These are phyloP conservation scores for Globisporangium radiosum DNA, from an alignment of 352 stramenopile species.

Conservation along the genomic window DNA sequence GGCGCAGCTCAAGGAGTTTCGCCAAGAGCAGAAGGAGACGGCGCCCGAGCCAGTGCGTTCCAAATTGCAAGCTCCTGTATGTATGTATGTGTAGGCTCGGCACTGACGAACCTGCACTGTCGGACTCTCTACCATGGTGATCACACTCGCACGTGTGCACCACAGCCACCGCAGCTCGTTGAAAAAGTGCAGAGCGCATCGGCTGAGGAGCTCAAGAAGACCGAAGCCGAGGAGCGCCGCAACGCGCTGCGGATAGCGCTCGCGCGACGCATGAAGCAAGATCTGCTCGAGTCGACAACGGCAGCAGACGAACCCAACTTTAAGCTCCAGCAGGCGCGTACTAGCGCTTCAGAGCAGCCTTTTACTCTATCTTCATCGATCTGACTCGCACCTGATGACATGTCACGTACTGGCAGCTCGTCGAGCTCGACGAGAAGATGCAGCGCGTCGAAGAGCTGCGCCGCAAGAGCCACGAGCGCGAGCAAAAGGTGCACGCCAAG, in stretches of 20 bases:
- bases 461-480: conserved; percentile 50
- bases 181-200: conserved; percentile 63
- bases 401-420: conserved; percentile 23
- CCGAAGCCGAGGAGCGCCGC: conserved; percentile 58
- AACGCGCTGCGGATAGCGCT: conserved; percentile 66
- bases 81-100: no score
- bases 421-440: conserved; percentile 74
- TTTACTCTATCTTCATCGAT: no score
- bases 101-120: no score
- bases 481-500: conserved; percentile 50
- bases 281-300: conserved; percentile 41
- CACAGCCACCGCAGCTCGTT: conserved; percentile 38
- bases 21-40: conserved; percentile 61
- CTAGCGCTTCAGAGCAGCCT: background rate
- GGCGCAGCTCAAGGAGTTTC: conserved; percentile 63
- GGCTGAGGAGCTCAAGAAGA: conserved; percentile 52
- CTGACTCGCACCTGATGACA: background rate
- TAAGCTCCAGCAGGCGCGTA: conserved; percentile 47
- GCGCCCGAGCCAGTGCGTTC: conserved; percentile 38
- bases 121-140: no score
- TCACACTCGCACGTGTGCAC: background rate
- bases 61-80: no score
- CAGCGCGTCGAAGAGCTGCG: conserved; percentile 70
- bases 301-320: conserved; percentile 26
- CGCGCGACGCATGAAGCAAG: conserved; percentile 76